phyloP scores from a whole-genome alignment of 495 filamentous ascomycete species.

The Aspergillus bertholletiae region DNA sequence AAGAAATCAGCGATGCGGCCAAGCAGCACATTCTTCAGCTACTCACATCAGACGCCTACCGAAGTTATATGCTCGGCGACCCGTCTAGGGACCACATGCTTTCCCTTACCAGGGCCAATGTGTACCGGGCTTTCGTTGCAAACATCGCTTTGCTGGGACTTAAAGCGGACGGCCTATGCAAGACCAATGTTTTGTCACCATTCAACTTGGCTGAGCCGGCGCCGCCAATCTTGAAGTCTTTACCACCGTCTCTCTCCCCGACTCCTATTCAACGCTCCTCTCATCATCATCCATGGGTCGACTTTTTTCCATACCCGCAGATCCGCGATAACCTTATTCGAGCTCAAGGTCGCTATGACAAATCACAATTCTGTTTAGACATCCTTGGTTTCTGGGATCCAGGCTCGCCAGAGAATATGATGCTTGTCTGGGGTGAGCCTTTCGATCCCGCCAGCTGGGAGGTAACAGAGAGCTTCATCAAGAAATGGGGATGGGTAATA shows the following conservation, averaged over 20 bases:
- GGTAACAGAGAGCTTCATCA: conserved; percentile 7
- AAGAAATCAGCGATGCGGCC: neutral
- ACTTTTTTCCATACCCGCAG: neutral
- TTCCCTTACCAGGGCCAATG: conserved; percentile 37
- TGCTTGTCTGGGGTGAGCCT: conserved; percentile 7
- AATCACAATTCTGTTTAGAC: neutral
- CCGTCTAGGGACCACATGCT: conserved; percentile 38
- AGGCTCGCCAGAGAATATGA: neutral
- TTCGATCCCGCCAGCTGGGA: conserved; percentile 9
- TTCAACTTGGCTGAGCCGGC: no score
- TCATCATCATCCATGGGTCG: conserved; percentile 7
- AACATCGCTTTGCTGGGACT: no score
- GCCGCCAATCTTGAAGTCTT: no score
- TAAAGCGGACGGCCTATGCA: no score
- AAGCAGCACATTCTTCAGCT: conserved; percentile 11
- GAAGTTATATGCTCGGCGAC: conserved; percentile 27
- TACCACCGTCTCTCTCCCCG: neutral
- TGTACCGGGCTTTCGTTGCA: conserved; percentile 44
- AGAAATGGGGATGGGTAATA: conserved; percentile 1
- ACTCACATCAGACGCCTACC: conserved; percentile 25
- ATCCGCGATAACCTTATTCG: conserved; percentile 8
- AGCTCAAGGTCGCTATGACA: neutral
- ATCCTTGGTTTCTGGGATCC: neutral
- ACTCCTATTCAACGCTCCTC: neutral
- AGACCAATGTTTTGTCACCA: no score